These are phyloP conservation scores for Vicia faba DNA, from an alignment of 306 rosid species.

Conservation along the genomic window DNA sequence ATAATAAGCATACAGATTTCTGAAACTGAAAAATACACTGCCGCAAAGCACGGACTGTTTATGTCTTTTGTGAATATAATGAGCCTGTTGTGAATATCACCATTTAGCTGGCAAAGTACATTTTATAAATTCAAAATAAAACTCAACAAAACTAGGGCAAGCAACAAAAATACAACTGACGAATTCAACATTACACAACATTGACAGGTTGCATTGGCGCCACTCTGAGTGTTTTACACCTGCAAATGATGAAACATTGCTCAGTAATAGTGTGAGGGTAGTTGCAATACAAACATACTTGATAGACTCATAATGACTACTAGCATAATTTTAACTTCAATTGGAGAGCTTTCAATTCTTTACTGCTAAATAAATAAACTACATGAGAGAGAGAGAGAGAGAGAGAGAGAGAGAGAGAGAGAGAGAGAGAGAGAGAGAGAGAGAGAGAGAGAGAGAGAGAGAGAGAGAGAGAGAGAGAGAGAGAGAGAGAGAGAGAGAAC, in stretches of 20 bases:
- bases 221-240: conserved; percentile 81
- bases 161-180: conserved; percentile 33
- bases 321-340: conserved; percentile 16
- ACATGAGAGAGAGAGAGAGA: conserved; percentile 17
- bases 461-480: too few species aligned
- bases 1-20: conserved; percentile 40
- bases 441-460: too few species aligned
- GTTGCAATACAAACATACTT: conserved; percentile 12
- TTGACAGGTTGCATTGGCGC: conserved; percentile 60
- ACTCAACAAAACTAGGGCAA: conserved; percentile 37
- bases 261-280: conserved; percentile 20
- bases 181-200: conserved; percentile 48
- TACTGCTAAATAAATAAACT: conserved; percentile 2
- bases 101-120: conserved; percentile 40
- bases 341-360: not conserved
- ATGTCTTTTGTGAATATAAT: conserved; percentile 36
- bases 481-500: conserved; percentile 41
- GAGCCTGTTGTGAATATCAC: conserved; percentile 30
- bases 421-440: too few species aligned
- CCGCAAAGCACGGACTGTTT: conserved; percentile 29
- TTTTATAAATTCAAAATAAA: conserved; percentile 33
- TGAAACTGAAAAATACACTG: conserved; percentile 22
- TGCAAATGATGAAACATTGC: conserved; percentile 42
- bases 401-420: too few species aligned
- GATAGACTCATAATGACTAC: conserved; percentile 8